These are phyloP conservation scores for Isabelozyma heimii DNA, from an alignment of 805 yeast genomes.

Conservation along the genomic window DNA sequence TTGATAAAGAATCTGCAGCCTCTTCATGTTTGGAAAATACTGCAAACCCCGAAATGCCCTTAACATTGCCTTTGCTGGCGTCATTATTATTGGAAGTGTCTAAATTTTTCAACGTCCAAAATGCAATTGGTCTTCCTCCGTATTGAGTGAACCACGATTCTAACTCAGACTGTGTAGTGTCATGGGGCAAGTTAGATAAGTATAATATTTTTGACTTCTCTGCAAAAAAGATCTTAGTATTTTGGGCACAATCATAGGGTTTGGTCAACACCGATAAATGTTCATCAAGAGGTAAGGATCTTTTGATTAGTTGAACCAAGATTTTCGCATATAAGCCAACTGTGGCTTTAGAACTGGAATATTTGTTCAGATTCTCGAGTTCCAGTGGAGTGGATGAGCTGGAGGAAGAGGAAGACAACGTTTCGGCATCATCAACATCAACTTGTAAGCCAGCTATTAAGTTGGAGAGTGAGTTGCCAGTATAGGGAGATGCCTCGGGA, in stretches of 20 bases:
- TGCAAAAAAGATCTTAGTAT: conserved; percentile 59
- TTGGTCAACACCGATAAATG: conserved; percentile 57
- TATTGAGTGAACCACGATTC: conserved; percentile 89
- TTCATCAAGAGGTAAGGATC: conserved; percentile 48
- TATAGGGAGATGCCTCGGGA: conserved; percentile 46
- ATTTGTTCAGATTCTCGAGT: background rate
- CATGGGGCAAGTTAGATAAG: conserved; percentile 76
- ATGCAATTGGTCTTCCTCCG: conserved; percentile 83
- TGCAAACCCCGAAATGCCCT: conserved; percentile 69
- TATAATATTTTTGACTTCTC: conserved; percentile 80
- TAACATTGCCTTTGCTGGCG: conserved; percentile 27
- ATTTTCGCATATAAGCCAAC: conserved; percentile 45
- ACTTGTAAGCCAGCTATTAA: conserved; percentile 49
- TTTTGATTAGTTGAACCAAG: conserved; percentile 45
- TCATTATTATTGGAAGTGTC: conserved; percentile 11
- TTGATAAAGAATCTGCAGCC: conserved; percentile 70
- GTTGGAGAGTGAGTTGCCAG: conserved; percentile 34
- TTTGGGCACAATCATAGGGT: conserved; percentile 78
- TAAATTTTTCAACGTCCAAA: conserved; percentile 79
- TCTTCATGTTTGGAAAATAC: conserved; percentile 83
- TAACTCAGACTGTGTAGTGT: conserved; percentile 85
- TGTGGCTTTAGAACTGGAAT: conserved; percentile 35
- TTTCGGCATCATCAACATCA: conserved; percentile 15
- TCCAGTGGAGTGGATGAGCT: background rate
- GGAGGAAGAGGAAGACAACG: conserved; percentile 5